These are phyloP conservation scores for Xanthoparmelia taractica DNA, from an alignment of 495 filamentous ascomycete species.

Conservation along the genomic window DNA sequence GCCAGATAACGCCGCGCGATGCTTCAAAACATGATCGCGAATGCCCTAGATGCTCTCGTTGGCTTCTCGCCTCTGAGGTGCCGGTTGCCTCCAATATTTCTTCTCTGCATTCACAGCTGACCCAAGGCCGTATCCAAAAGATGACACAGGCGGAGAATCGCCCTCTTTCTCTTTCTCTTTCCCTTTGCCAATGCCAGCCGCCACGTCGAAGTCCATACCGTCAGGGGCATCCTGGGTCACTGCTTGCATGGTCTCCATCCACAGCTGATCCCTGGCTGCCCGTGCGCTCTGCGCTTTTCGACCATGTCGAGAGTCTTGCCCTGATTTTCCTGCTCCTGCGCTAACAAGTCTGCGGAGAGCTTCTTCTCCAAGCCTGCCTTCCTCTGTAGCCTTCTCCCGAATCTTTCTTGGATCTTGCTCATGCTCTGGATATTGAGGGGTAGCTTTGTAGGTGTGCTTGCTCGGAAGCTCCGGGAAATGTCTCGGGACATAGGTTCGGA, in stretches of 20 bases:
- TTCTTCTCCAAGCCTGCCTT: slow-evolving; percentile 66
- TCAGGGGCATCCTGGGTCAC: slow-evolving; percentile 4
- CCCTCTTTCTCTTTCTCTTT: slow-evolving; percentile 9
- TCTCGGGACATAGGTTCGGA: slow-evolving; percentile 50
- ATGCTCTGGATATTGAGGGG: slow-evolving; percentile 56
- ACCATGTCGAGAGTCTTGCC: slow-evolving; percentile 6
- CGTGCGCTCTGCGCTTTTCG: slow-evolving; percentile 6
- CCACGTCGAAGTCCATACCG: slow-evolving; percentile 13
- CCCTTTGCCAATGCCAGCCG: slow-evolving; percentile 27
- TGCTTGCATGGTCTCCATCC: slow-evolving; percentile 24
- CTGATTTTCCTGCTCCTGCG: slow-evolving; percentile 32
- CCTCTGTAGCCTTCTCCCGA: slow-evolving; percentile 63
- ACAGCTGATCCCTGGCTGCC: slow-evolving; percentile 19
- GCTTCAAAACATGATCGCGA: neutral
- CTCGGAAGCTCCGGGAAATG: slow-evolving; percentile 65
- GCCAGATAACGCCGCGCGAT: slow-evolving; percentile 18
- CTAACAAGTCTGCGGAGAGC: slow-evolving; percentile 60
- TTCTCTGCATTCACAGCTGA: slow-evolving; percentile 26
- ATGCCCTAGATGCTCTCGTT: slow-evolving; percentile 2
- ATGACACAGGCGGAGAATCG: neutral
- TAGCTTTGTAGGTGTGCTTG: slow-evolving; percentile 64
- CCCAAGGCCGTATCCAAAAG: slow-evolving; percentile 13
- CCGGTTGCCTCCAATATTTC: slow-evolving; percentile 24
- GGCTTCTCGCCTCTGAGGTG: neutral
- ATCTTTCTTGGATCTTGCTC: slow-evolving; percentile 64